Conservation (phyloP, 148 eudicot species). For the Rhododendron molle region DNA sequence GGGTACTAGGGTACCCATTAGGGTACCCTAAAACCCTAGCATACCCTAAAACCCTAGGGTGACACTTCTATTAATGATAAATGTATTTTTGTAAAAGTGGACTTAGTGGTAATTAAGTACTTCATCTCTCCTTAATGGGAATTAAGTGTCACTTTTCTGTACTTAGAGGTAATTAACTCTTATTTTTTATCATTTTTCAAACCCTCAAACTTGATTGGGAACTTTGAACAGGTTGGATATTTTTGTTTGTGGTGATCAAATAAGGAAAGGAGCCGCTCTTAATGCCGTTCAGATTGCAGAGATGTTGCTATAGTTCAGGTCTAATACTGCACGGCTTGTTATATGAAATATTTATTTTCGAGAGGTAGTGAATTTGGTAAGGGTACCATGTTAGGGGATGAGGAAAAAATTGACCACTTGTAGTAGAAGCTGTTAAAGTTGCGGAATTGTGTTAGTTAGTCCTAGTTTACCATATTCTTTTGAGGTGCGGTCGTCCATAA, state of each 20-base stretch:
- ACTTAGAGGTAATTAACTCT: no score
- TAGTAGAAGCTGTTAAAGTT: background rate
- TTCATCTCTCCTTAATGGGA: no score
- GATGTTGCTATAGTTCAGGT: slow-evolving; percentile 56
- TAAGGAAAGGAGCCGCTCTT: slow-evolving; percentile 95
- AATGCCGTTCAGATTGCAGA: slow-evolving; percentile 97
- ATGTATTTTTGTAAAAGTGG: no score
- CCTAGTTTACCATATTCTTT: background rate
- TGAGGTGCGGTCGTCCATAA: background rate
- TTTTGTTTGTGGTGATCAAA: slow-evolving; percentile 97
- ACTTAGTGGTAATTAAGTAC: no score
- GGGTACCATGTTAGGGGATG: background rate
- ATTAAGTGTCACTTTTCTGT: no score
- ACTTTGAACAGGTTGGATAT: slow-evolving; percentile 68
- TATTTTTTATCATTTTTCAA: background rate
- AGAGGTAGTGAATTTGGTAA: background rate
- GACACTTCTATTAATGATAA: no score
- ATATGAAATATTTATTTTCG: background rate
- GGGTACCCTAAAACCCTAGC: no score
- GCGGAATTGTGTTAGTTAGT: background rate
- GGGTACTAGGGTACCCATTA: no score
- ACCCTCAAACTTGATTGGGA: slow-evolving; percentile 1
- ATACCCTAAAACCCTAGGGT: no score
- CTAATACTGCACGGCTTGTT: background rate
- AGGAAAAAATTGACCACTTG: background rate